Evolutionary conservation across 2,329 filamentous ascomycete species (phyloP).

Genomic region (Ceratocystis diversiconidia): DNA sequence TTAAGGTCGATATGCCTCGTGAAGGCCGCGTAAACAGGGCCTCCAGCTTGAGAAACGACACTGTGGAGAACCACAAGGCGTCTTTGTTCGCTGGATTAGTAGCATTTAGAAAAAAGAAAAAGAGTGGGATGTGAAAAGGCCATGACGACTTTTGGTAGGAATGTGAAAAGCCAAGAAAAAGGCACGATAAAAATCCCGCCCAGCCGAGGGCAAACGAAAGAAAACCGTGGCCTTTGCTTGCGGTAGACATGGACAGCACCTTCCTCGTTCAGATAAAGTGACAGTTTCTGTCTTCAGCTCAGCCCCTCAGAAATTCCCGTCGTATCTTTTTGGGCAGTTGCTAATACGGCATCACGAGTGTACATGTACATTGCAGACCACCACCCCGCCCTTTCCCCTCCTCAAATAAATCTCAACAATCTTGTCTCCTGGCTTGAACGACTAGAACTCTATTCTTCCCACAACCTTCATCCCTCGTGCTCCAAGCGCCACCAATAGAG

Average conservation of each 20-base stretch:
- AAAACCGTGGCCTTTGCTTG: not conserved
- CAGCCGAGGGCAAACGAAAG: not conserved
- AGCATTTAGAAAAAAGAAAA: not conserved
- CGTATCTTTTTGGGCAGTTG: not conserved
- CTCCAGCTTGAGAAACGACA: not conserved
- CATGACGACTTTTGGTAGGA: not conserved
- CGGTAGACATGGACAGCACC: not conserved
- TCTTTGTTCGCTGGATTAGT: not conserved
- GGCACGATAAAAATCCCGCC: not conserved
- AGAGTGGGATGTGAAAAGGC: not conserved
- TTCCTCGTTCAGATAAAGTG: not conserved
- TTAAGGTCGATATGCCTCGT: not conserved
- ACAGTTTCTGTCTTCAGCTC: not conserved
- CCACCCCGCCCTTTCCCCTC: not conserved
- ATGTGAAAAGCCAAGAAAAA: not conserved
- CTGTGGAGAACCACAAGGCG: not conserved
- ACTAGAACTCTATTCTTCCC: slow-evolving; percentile 3
- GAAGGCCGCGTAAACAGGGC: not conserved
- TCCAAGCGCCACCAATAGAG: not conserved
- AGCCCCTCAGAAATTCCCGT: not conserved
- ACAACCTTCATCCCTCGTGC: not conserved
- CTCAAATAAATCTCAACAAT: not conserved
- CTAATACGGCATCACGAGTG: not conserved
- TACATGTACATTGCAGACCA: not conserved
- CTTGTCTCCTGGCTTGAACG: not conserved